Evolutionary conservation across 768 basidiomycete genomes (phyloP).

Genomic region (Podaxis sp.): DNA sequence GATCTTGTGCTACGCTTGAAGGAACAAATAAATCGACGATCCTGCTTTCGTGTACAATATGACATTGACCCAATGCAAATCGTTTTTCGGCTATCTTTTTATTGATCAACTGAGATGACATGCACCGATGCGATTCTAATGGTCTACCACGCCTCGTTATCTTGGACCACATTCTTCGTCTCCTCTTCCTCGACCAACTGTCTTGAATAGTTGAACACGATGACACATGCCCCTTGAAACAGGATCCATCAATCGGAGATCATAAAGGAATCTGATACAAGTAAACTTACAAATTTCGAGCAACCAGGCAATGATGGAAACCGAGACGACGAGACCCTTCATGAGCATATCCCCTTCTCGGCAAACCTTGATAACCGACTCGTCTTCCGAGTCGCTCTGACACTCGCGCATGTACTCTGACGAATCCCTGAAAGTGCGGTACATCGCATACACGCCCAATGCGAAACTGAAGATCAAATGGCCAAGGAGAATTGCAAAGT

Average conservation of each 20-base stretch:
- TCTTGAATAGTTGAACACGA: constrained; percentile 42
- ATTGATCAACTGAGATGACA: too few relatives aligned
- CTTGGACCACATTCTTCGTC: constrained; percentile 38
- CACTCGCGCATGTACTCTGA: constrained; percentile 39
- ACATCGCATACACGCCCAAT: constrained; percentile 43
- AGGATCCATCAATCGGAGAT: constrained; percentile 7
- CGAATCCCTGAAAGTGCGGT: constrained; percentile 41
- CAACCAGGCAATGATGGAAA: constrained; percentile 46
- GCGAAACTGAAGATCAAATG: constrained; percentile 47
- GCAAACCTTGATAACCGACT: constrained; percentile 33
- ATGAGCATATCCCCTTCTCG: constrained; percentile 37
- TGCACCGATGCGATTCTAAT: background rate
- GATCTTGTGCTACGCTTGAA: constrained; percentile 35
- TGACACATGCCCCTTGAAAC: constrained; percentile 43
- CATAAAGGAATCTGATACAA: background rate
- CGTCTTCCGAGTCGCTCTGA: constrained; percentile 30
- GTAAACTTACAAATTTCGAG: constrained; percentile 45
- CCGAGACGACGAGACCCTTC: constrained; percentile 40
- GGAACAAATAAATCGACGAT: background rate
- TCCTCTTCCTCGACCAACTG: constrained; percentile 47
- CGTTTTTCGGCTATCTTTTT: background rate
- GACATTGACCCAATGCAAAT: background rate
- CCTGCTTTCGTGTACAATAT: background rate
- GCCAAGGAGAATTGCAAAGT: constrained; percentile 39
- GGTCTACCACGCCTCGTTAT: constrained; percentile 43